phyloP scores from a whole-genome alignment of 164 flowering plant genomes.

The Piper longum region DNA sequence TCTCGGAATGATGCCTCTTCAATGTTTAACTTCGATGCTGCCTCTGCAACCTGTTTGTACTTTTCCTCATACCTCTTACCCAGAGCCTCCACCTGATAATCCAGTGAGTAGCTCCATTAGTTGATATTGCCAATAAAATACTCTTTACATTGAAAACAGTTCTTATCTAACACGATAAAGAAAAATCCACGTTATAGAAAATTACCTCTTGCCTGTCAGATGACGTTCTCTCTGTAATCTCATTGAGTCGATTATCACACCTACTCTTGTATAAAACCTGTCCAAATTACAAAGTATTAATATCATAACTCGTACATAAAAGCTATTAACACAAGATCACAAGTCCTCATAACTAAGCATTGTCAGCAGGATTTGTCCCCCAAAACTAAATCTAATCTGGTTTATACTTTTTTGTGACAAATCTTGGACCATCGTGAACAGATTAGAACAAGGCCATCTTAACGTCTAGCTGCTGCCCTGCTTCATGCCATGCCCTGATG shows the following conservation, averaged over 20 bases:
- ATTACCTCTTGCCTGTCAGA: conserved; percentile 84
- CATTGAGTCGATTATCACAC: conserved; percentile 87
- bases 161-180: neutral
- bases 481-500: too few species aligned
- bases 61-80: conserved; percentile 93
- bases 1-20: conserved; percentile 94
- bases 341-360: too few species aligned
- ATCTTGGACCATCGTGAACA: too few species aligned
- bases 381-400: too few species aligned
- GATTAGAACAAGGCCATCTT: too few species aligned
- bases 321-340: neutral
- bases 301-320: neutral
- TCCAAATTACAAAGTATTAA: neutral
- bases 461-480: too few species aligned
- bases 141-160: neutral
- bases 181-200: neutral
- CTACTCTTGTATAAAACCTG: conserved; percentile 88
- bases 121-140: too few species aligned
- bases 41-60: conserved; percentile 81
- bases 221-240: conserved; percentile 72
- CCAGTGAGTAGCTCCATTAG: neutral
- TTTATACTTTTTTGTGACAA: too few species aligned
- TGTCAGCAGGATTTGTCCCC: too few species aligned
- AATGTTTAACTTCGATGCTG: conserved; percentile 77
- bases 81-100: conserved; percentile 48